Base-by-base conservation (phyloP, 2,329 filamentous ascomycete genomes). In the Ramularia collo-cygni region DNA sequence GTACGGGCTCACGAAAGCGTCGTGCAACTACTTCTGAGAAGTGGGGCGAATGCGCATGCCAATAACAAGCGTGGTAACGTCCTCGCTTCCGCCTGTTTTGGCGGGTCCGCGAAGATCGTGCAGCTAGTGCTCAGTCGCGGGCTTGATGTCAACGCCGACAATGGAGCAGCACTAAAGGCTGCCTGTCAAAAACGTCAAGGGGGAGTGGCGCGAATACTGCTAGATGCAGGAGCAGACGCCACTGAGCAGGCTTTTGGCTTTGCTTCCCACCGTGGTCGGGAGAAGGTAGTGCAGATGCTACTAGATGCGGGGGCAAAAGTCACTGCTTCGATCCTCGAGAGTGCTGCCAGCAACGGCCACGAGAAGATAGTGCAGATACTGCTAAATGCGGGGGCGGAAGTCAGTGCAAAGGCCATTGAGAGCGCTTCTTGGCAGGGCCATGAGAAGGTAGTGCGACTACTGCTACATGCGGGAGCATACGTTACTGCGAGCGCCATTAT, bases 321-420 rank as follows among this genome's bases (percentile, higher is more conserved):
- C 21, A 40, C 40, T 27, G 30, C 36, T n/a, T n/a, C n/a, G n/a
- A n/a, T n/a, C n/a, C 30, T 43, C 9, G 32, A 43, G 29, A 40
- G 35, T 8, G 43, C 43, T 19, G 43, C 34, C 8, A 9, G 8
- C 8, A 14, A 27, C 17, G 43, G 46, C 8, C 30, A 40, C 24
- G 13, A 27, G 21, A 13, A 40, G 33, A 35, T 46, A 21, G 42
- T 50, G n/a, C 18, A 40, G 41, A 13, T 48, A 12, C 40, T 55
- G 7, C 24, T 54, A 24, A 36, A 40, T 18, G 13, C 19, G 5
- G 52, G 47, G n/a, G 49, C 47, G 10, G 28, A 54, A 24, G 44
- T 48, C 19, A 49, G 52, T 28, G 38, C 31, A 14, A 26, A 43
- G 14, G 29, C 38, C 19, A 37, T 53, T 8, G 27, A 40, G 16